These are phyloP conservation scores for Pseudocercospora pini-densiflorae DNA, from an alignment of 2,329 filamentous ascomycete species.

Conservation along the genomic window DNA sequence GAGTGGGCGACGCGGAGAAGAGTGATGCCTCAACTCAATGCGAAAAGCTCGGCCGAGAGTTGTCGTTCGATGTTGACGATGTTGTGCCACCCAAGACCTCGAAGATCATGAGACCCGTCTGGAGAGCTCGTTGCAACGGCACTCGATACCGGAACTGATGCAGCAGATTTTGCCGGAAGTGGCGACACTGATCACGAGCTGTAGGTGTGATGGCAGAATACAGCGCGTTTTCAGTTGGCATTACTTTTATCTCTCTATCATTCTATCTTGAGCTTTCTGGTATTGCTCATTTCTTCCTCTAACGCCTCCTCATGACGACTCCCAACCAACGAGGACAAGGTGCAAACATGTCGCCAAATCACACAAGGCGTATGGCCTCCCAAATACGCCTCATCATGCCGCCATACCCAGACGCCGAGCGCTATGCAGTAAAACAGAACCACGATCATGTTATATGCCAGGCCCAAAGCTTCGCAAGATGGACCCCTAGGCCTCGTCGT, in stretches of 20 bases:
- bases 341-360: neutral
- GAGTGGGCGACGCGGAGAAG: too few species aligned
- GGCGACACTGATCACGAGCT: too few species aligned
- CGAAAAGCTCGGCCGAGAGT: too few species aligned
- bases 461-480: neutral
- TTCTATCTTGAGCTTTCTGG: neutral
- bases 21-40: too few species aligned
- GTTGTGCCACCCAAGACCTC: too few species aligned
- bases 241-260: neutral
- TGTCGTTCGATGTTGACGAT: too few species aligned
- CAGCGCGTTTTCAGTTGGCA: neutral
- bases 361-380: neutral
- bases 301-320: neutral
- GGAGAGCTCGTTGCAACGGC: too few species aligned
- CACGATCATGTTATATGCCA: neutral
- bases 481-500: constrained; percentile 64
- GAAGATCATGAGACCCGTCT: too few species aligned
- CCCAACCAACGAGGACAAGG: neutral
- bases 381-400: neutral
- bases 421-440: neutral
- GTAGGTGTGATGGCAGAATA: too few species aligned
- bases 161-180: too few species aligned
- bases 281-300: neutral
- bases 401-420: neutral
- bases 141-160: too few species aligned